Evolutionary conservation across 768 basidiomycete species (phyloP).

Genomic region (Russula virescens): DNA sequence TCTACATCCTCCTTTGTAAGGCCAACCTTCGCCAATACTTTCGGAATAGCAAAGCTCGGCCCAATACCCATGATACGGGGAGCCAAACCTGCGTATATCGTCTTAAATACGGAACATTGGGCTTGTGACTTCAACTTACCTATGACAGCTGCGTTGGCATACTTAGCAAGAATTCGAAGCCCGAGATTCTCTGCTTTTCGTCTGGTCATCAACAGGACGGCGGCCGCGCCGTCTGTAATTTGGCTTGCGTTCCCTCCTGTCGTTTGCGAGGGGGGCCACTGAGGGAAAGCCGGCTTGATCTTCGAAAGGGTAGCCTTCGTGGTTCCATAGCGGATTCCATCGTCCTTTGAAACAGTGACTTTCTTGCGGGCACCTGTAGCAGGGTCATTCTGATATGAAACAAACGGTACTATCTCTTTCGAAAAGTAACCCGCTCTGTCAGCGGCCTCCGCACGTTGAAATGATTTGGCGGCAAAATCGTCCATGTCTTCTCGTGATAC

Average conservation of each 20-base stretch:
- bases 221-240: conserved; percentile 79
- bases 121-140: conserved; percentile 36
- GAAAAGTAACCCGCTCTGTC: conserved; percentile 59
- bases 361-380: conserved; percentile 46
- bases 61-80: conserved; percentile 89
- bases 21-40: conserved; percentile 61
- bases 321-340: conserved; percentile 72
- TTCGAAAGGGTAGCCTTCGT: conserved; percentile 58
- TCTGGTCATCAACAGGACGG: conserved; percentile 75
- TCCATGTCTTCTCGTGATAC: conserved; percentile 75
- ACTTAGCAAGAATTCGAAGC: conserved; percentile 68
- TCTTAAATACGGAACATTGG: neutral
- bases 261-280: conserved; percentile 68
- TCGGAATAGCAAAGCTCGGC: conserved; percentile 78
- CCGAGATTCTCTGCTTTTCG: conserved; percentile 72
- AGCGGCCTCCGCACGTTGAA: conserved; percentile 72
- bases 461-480: conserved; percentile 65
- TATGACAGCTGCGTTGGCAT: conserved; percentile 64
- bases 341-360: conserved; percentile 62
- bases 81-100: conserved; percentile 44
- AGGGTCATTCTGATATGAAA: conserved; percentile 53
- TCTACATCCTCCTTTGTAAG: conserved; percentile 66
- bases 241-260: conserved; percentile 87
- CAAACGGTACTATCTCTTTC: conserved; percentile 72
- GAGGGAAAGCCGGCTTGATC: conserved; percentile 73